These are phyloP conservation scores for Stemphylium beticola DNA, from an alignment of 2,329 filamentous ascomycete genomes.

Conservation along the genomic window DNA sequence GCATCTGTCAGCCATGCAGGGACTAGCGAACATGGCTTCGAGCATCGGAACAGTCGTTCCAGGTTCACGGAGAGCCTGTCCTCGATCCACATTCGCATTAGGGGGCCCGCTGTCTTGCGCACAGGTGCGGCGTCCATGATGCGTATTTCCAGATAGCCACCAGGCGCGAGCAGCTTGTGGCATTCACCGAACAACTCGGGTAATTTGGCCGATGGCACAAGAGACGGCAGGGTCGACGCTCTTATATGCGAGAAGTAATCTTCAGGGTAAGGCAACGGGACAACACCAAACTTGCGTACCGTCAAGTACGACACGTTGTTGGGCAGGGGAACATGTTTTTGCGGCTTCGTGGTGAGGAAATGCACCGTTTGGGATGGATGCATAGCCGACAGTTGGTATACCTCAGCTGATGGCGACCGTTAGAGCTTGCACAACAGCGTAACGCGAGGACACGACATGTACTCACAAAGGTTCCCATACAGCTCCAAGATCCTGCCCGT, in stretches of 20 bases:
- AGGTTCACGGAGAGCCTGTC: constrained; percentile 66
- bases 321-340: constrained; percentile 42
- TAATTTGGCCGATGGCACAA: constrained; percentile 64
- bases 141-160: constrained; percentile 64
- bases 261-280: constrained; percentile 59
- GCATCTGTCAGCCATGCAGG: constrained; percentile 65
- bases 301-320: constrained; percentile 39
- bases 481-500: constrained; percentile 48
- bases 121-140: constrained; percentile 69
- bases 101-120: constrained; percentile 62
- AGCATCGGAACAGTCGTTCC: constrained; percentile 64
- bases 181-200: constrained; percentile 63
- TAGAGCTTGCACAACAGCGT: constrained; percentile 35
- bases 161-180: constrained; percentile 61
- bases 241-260: constrained; percentile 47
- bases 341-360: constrained; percentile 44
- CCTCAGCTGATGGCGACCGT: constrained; percentile 45
- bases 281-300: constrained; percentile 44
- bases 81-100: constrained; percentile 67
- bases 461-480: constrained; percentile 50
- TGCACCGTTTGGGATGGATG: constrained; percentile 46
- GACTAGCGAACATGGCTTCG: constrained; percentile 64
- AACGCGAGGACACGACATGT: constrained; percentile 17
- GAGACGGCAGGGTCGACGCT: constrained; percentile 60
- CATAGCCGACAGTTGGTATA: constrained; percentile 55